Evolutionary conservation across 805 yeast species (phyloP), one percentile per base, ranked within the genome.

Genomic region (Yarrowia phangngaensis): DNA sequence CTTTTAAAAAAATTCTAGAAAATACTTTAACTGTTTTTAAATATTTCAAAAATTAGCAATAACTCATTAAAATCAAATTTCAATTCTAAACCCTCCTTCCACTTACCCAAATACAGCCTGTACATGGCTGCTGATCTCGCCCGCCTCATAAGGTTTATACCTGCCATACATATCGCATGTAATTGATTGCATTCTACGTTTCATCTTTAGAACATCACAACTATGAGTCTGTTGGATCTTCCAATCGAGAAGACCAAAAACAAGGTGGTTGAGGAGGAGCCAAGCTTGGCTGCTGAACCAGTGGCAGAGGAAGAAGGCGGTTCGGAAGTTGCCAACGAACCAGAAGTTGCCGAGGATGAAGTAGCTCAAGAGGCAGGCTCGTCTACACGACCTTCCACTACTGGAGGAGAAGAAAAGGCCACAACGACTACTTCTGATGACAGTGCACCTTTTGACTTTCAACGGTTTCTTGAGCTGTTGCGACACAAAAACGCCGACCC

Each of bases 401-500:
- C 40, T 4, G 26, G 27, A 12, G 23, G n/a, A 28, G 41, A 23
- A 16, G 45, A 38, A 11, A 38, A 38, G 26, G 32, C 45, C 13
- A 38, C 31, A 3, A 16, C 31, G 3, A 26, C 22, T 19, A 22
- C 32, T 4, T 38, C 45, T 1, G 45, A 38, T 11, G 45, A 38
- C n/a, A 35, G 26, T 13, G 45, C 48, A 8, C 48, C 48, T 5
- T 41, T 41, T 65, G 95, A 92, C 62, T 92, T 90, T 63, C 95
- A 86, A 61, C 65, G 73, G 17, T 92, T 92, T 61, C 38, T 70
- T 88, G 29, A 70, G 72, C 84, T 82, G 55, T 72, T 92, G 55
- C 80, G 82, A 52, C 73, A 76, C 46, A 82, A 80, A 54, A 72
- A 74, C 49, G 96, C 97, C 4, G 95, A 86, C 51, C 97, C 97